Base-by-base conservation (phyloP, 805 yeast genomes). In the Pichia californica region DNA sequence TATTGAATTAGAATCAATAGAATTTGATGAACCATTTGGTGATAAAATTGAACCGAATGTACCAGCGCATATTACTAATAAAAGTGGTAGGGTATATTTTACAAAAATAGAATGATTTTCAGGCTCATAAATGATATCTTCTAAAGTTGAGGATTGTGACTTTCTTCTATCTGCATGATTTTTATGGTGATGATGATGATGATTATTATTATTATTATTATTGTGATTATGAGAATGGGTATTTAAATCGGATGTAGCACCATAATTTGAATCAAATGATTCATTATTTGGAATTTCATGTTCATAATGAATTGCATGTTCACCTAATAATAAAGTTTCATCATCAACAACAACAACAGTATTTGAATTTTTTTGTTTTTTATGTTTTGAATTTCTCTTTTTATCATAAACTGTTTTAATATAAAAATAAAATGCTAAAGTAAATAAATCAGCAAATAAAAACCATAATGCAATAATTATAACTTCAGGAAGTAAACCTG, bases 391-490 rank as follows among this genome's bases (percentile, higher is more conserved):
- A 4, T 20, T n/a, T n/a, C 45, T 33, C 43, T 52, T 62, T 36
- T 62, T 65, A 14, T 73, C 75, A 52, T 67, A 74, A 4, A 74
- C 51, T 38, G 59, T 55, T 8, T 73, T 63, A 61, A 83, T 83
- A 57, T 84, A 83, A 63, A 81, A 80, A 37, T 72, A 57, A 55
- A 77, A 83, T 2, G 81, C 78, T 6, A 63, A 46, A 4, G 84
- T 71, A 64, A 81, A 71, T 49, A 79, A 54, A 58, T 85, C 94
- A 15, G 88, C 83, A 52, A 83, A 61, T 51, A 85, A 77, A 60
- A 82, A 84, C 93, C 93, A 84, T 5, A 77, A 64, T 2, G 88
- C 91, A 44, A 84, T 70, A 21, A 81, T 63, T 7, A 82, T 64
- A 32, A 84, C 88, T 52, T 81, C 80, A 1, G 89, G 85, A 37